phyloP scores from a whole-genome alignment of 1,284 basidiomycete genomes.

The Neolentinus lepideus region DNA sequence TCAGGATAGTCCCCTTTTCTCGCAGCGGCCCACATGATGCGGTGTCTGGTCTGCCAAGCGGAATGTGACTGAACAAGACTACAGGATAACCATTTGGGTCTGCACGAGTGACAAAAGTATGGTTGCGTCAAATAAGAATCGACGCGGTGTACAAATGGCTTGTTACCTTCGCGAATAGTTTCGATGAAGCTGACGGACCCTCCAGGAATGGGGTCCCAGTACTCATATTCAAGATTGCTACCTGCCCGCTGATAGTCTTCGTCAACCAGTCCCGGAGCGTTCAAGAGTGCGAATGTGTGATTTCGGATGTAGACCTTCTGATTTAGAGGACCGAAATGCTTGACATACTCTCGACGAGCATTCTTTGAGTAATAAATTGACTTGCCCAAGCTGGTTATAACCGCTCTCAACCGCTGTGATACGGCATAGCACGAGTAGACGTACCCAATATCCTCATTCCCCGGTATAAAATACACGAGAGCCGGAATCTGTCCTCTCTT shows the following conservation, averaged over 20 bases:
- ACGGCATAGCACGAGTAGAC: constrained; percentile 13
- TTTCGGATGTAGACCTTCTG: constrained; percentile 47
- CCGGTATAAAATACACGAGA: constrained; percentile 66
- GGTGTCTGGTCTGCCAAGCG: constrained; percentile 43
- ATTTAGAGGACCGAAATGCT: constrained; percentile 52
- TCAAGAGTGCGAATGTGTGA: constrained; percentile 64
- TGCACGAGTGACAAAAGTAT: not conserved
- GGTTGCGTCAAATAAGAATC: not conserved
- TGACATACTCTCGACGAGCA: constrained; percentile 45
- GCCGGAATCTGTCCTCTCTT: constrained; percentile 17
- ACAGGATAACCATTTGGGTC: constrained; percentile 7
- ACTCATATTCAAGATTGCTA: not conserved
- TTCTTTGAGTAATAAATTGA: constrained; percentile 19
- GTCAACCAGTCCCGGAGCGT: constrained; percentile 38
- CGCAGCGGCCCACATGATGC: constrained; percentile 47
- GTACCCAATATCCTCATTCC: constrained; percentile 82
- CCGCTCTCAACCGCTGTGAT: not conserved
- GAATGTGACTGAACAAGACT: constrained; percentile 57
- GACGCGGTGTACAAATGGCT: not conserved
- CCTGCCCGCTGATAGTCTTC: not conserved
- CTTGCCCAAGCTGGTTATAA: not conserved
- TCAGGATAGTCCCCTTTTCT: constrained; percentile 42
- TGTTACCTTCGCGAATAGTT: not conserved
- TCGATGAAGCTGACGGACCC: not conserved
- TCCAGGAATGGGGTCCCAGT: not conserved